These are phyloP conservation scores for Cercospora brassicicola DNA, from an alignment of 2,329 filamentous ascomycete genomes.

Conservation along the genomic window DNA sequence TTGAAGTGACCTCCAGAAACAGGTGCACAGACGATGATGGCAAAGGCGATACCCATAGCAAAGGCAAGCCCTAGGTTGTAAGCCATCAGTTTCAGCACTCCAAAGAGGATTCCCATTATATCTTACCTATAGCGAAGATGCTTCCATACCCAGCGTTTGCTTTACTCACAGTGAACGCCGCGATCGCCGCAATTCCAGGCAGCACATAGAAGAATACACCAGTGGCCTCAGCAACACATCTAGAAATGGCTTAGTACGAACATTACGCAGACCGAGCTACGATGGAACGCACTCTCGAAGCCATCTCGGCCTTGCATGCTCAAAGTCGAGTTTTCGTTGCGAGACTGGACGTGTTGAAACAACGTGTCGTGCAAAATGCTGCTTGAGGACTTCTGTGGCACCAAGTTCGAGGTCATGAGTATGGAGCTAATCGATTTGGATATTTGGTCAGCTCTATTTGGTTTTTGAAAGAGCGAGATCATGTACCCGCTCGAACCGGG, in stretches of 20 bases:
- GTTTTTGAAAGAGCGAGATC: background rate
- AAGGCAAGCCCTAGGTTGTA: conserved; percentile 47
- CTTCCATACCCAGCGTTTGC: conserved; percentile 49
- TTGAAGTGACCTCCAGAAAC: conserved; percentile 50
- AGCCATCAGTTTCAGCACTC: background rate
- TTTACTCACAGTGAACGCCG: conserved; percentile 53
- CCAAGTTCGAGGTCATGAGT: conserved; percentile 52
- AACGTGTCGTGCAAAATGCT: conserved; percentile 53
- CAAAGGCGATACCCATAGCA: conserved; percentile 59
- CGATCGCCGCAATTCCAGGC: conserved; percentile 56
- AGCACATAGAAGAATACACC: conserved; percentile 54
- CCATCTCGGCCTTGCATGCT: conserved; percentile 55
- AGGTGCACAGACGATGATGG: conserved; percentile 58
- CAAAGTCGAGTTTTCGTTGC: conserved; percentile 57
- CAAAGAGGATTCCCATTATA: too few relatives aligned
- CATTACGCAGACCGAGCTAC: background rate
- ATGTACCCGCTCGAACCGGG: background rate
- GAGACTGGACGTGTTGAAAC: conserved; percentile 54
- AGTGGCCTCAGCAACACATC: conserved; percentile 55
- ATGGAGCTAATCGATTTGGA: conserved; percentile 22
- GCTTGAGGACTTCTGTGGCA: conserved; percentile 55
- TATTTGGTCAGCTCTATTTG: background rate
- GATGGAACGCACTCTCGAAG: conserved; percentile 48
- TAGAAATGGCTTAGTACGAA: background rate
- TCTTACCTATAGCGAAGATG: conserved; percentile 54